Conservation (phyloP, 495 filamentous ascomycete species). For the Aspergillus incahuasiensis region DNA sequence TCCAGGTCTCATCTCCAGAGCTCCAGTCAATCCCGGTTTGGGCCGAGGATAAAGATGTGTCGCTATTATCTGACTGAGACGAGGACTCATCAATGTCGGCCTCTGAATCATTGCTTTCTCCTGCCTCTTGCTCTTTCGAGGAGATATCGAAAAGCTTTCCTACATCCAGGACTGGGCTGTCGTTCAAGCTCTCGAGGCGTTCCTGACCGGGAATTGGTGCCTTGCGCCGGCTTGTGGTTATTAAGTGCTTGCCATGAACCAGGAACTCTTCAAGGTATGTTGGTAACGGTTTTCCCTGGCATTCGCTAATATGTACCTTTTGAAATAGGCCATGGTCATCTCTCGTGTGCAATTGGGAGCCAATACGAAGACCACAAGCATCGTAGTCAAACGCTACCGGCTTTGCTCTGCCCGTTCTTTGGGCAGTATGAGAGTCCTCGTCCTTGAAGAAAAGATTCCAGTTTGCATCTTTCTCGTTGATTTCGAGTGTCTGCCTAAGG, state of each 20-base stretch:
- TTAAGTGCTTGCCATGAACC: not conserved
- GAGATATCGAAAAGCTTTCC: not conserved
- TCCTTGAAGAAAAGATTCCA: not conserved
- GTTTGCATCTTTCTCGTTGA: not conserved
- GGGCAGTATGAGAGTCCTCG: not conserved
- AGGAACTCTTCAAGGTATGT: not conserved
- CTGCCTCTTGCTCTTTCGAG: not conserved
- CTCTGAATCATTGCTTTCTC: not conserved
- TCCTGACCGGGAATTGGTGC: not conserved
- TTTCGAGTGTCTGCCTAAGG: not conserved
- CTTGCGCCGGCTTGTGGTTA: not conserved
- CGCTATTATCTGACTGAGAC: not conserved
- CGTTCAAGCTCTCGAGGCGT: not conserved
- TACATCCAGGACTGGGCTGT: not conserved
- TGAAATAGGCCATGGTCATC: not conserved
- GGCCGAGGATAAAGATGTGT: not conserved
- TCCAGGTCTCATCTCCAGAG: constrained; percentile 3
- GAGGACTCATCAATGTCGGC: too few relatives aligned
- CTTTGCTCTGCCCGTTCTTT: not conserved
- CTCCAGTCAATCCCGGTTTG: not conserved
- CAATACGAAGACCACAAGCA: not conserved
- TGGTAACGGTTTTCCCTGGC: not conserved
- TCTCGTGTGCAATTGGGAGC: not conserved
- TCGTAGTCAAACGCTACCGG: not conserved
- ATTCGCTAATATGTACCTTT: not conserved